A percentile compares a stretch with the other conserved stretches of the same genome.
Evolutionary conservation across 2,329 filamentous ascomycete genomes (phyloP).

Genomic region (Sodiomyces alkalinus): DNA sequence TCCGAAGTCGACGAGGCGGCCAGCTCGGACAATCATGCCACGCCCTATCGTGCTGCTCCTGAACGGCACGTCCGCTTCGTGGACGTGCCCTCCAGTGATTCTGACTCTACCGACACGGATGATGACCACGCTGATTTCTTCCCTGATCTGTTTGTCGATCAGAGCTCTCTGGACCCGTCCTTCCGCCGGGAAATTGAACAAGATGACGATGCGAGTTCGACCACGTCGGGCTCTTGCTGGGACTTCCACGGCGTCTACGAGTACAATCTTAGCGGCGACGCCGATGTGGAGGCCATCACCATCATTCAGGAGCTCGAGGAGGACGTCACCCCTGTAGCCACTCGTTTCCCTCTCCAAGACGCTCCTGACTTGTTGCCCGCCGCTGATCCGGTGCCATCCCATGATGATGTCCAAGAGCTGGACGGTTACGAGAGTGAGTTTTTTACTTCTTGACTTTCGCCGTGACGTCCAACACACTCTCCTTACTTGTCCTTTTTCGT

Average conservation of each 20-base stretch:
- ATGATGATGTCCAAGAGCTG: slow-evolving; percentile 25
- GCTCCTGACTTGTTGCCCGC: slow-evolving; percentile 11
- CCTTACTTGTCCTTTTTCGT: too few species aligned
- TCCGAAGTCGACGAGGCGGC: slow-evolving; percentile 28
- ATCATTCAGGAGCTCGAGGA: slow-evolving; percentile 20
- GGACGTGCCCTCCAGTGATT: slow-evolving; percentile 50
- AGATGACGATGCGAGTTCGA: slow-evolving; percentile 40
- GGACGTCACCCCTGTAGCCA: slow-evolving; percentile 26
- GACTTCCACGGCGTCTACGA: slow-evolving; percentile 38
- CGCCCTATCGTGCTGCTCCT: slow-evolving; percentile 13
- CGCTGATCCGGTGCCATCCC: slow-evolving; percentile 17
- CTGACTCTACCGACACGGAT: slow-evolving; percentile 47
- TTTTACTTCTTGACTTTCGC: slow-evolving; percentile 2
- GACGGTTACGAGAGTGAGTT: slow-evolving; percentile 47
- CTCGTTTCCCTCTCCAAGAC: slow-evolving; percentile 16
- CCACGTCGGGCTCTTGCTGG: slow-evolving; percentile 46
- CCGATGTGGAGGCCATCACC: slow-evolving; percentile 26
- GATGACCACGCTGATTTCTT: slow-evolving; percentile 51
- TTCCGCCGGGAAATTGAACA: slow-evolving; percentile 62
- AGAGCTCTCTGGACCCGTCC: slow-evolving; percentile 55
- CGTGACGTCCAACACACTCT: too few species aligned
- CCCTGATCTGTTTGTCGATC: slow-evolving; percentile 64
- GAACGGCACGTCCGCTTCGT: slow-evolving; percentile 63
- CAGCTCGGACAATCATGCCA: slow-evolving; percentile 23
- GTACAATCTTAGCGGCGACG: slow-evolving; percentile 17